A percentile compares a stretch with the other conserved stretches of the same genome.
These are phyloP conservation scores for Pyracantha coccinea DNA, from an alignment of 331 rosid species.

Conservation along the genomic window DNA sequence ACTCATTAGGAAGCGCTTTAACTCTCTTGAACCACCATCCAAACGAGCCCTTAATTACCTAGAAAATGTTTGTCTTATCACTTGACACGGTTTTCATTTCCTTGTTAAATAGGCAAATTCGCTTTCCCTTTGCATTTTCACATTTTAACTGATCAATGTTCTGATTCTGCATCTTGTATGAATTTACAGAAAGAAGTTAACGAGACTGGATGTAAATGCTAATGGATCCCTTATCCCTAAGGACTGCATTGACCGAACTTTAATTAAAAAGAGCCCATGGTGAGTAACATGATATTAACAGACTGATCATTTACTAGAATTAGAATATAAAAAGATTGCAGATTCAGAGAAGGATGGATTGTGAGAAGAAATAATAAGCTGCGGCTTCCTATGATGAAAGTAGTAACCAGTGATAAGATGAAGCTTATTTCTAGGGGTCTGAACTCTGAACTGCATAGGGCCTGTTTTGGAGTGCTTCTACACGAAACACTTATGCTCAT, in stretches of 20 bases:
- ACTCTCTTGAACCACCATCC: too few species aligned
- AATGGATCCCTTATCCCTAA: slow-evolving; percentile 66
- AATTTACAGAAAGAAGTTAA: slow-evolving; percentile 73
- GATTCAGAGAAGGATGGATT: not conserved
- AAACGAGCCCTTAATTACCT: not conserved
- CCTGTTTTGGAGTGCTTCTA: not conserved
- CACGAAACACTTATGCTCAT: not conserved
- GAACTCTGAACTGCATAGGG: not conserved
- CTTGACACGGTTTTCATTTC: not conserved
- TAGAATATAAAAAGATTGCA: not conserved
- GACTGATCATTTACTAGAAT: not conserved
- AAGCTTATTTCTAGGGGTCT: not conserved
- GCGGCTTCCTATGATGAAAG: not conserved
- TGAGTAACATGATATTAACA: slow-evolving; percentile 27
- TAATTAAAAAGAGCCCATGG: slow-evolving; percentile 70
- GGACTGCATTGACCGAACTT: slow-evolving; percentile 55
- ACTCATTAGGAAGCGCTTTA: too few species aligned
- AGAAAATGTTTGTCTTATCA: not conserved
- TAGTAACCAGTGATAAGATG: not conserved
- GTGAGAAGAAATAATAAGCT: not conserved
- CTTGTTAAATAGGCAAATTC: not conserved
- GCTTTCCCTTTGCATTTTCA: not conserved
- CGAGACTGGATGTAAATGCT: slow-evolving; percentile 76
- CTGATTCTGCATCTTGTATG: slow-evolving; percentile 14
- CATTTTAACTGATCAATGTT: not conserved